Evolutionary conservation across 805 yeast genomes (phyloP).

Genomic region (Sugiyamaella marilandica): DNA sequence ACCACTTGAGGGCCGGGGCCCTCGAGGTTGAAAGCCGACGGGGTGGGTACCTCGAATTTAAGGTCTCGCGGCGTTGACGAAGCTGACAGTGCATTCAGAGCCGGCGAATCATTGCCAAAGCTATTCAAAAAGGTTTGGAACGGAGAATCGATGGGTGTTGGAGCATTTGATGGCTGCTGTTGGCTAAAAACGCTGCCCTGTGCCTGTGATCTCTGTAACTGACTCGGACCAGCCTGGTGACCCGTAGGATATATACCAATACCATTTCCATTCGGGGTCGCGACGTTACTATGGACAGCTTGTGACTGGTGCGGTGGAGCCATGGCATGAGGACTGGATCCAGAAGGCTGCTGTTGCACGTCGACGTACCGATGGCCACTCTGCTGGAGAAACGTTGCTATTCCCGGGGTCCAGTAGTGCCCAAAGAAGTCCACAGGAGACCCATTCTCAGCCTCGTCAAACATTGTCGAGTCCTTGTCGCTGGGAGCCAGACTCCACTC

Average conservation of each 20-base stretch:
- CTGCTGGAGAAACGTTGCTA: neutral
- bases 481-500: constrained; percentile 20
- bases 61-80: constrained; percentile 5
- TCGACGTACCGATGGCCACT: neutral
- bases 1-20: neutral
- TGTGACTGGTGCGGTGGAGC: neutral
- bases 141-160: constrained; percentile 5
- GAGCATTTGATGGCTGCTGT: neutral
- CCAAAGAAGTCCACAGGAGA: constrained; percentile 24
- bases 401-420: constrained; percentile 16
- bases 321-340: too few relatives aligned
- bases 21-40: constrained; percentile 2
- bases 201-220: neutral
- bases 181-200: neutral
- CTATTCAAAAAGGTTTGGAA: constrained; percentile 2
- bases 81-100: neutral
- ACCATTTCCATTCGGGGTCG: neutral
- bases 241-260: neutral
- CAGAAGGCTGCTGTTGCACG: neutral
- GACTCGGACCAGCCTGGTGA: neutral
- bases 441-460: constrained; percentile 17
- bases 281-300: neutral
- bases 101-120: neutral
- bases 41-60: constrained; percentile 5
- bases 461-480: constrained; percentile 12